Conservation (phyloP, 1,139 yeast genomes). For the Arxiozyma slooffiae region DNA sequence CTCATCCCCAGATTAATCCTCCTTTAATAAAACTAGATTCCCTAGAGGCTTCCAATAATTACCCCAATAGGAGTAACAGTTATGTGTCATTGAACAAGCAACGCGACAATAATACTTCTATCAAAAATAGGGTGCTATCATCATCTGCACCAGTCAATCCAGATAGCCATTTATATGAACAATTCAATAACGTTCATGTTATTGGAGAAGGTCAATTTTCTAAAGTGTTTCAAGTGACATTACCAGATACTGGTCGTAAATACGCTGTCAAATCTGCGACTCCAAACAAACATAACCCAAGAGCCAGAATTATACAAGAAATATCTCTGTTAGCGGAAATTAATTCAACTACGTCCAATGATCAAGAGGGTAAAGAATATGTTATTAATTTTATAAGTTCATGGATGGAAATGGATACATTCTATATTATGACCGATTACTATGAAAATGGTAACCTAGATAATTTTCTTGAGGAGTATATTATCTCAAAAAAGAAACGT, state of each 20-base stretch:
- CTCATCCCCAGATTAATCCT: not conserved
- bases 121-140: not conserved
- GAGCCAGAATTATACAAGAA: constrained; percentile 35
- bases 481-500: constrained; percentile 40
- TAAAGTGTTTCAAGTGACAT: constrained; percentile 67
- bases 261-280: constrained; percentile 85
- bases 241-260: constrained; percentile 42
- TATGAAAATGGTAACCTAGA: constrained; percentile 92
- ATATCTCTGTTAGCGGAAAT: constrained; percentile 26
- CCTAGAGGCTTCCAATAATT: not conserved
- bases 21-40: not conserved
- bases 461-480: constrained; percentile 72
- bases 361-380: constrained; percentile 72
- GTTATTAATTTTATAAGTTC: constrained; percentile 72
- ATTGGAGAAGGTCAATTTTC: constrained; percentile 87
- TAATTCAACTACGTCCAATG: constrained; percentile 25
- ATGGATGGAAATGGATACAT: constrained; percentile 64
- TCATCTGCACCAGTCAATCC: constrained; percentile 16
- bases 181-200: constrained; percentile 62
- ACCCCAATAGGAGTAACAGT: not conserved
- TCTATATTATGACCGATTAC: constrained; percentile 87
- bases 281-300: constrained; percentile 25
- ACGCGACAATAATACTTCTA: constrained; percentile 8
- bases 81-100: not conserved
- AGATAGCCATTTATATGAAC: constrained; percentile 44